Base-by-base conservation (phyloP, 179 eudicot species). In the Dionaea muscipula region DNA sequence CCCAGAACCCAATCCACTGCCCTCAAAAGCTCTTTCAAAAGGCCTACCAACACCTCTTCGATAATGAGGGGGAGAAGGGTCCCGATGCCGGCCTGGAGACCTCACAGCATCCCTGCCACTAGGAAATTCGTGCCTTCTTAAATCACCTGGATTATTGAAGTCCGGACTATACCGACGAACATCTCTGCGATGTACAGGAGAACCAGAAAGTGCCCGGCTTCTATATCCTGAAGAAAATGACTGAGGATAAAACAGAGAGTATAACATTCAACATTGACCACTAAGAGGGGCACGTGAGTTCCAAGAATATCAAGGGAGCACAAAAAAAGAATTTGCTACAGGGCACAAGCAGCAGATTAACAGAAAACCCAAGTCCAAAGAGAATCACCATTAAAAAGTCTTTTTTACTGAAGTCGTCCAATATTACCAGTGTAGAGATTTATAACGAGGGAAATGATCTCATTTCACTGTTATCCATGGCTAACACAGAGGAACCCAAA, bases 101-200 rank as follows among this genome's bases (percentile, higher is more conserved):
- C 81, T 72, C 62, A 60, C 13, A 37, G 63, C 56, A 47, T 68
- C 83, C 72, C 95, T 84, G 55, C 77, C 81, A 51, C 77, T 68
- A 36, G 78, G 83, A 68, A 73, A 82, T 45, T 81, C 94, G 68
- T 75, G 95, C 18, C 83, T 84, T 54, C 82, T 75, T 48, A 75
- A 63, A 28, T 71, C 86, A 70, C 68, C 78, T 18, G 77, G 55
- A 72, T 69, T 82, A 70, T 72, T 85, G 57, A 72, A 75, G 24
- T 75, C 85, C 47, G 94, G 83, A 75, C 85, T 82, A 65, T 74
- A 80, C 67, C 83, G 79, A 61, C 75, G 85, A 58, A 72, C 89
- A 52, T 78, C 85, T 68, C 91, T 77, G 52, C 77, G 87, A 27
- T 80, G 95, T 63, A 70, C 80, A 64, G 97, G 97, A 65, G 97